Evolutionary conservation across 352 stramenopile genomes (phyloP).

Genomic region (Halophytophthora batemanensis): DNA sequence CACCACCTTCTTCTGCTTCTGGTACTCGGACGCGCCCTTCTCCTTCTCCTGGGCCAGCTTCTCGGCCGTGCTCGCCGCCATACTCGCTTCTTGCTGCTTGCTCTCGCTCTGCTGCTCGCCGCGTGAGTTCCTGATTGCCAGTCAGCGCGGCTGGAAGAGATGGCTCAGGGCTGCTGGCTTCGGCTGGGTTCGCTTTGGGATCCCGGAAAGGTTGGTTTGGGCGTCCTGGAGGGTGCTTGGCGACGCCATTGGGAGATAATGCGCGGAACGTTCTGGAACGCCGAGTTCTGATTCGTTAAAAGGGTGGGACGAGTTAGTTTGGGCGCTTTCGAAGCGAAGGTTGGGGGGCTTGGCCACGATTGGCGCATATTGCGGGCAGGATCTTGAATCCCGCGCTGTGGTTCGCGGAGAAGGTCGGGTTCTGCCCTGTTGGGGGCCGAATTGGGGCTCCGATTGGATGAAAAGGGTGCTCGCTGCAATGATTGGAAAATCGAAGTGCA

Average conservation of each 20-base stretch:
- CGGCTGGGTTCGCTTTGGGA: too few relatives aligned
- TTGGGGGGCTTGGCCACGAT: too few relatives aligned
- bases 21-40: constrained; percentile 62
- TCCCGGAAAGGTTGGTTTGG: too few relatives aligned
- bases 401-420: too few relatives aligned
- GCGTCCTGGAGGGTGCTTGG: too few relatives aligned
- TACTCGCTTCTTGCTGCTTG: constrained; percentile 6
- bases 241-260: constrained; percentile 2
- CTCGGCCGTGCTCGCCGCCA: constrained; percentile 23
- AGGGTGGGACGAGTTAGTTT: not conserved
- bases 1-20: constrained; percentile 80
- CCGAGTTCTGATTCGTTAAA: constrained; percentile 12
- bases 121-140: constrained; percentile 10
- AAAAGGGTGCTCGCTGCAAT: too few relatives aligned
- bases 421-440: too few relatives aligned
- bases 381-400: too few relatives aligned
- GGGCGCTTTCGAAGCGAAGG: too few relatives aligned
- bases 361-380: too few relatives aligned
- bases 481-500: too few relatives aligned
- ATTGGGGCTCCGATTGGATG: constrained; percentile 4
- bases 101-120: not conserved
- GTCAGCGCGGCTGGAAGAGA: constrained; percentile 1
- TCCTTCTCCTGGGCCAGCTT: constrained; percentile 46
- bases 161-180: not conserved
- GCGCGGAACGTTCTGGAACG: not conserved